These are phyloP conservation scores for Talaromyces sp. DNA, from an alignment of 2,329 filamentous ascomycete genomes.

Conservation along the genomic window DNA sequence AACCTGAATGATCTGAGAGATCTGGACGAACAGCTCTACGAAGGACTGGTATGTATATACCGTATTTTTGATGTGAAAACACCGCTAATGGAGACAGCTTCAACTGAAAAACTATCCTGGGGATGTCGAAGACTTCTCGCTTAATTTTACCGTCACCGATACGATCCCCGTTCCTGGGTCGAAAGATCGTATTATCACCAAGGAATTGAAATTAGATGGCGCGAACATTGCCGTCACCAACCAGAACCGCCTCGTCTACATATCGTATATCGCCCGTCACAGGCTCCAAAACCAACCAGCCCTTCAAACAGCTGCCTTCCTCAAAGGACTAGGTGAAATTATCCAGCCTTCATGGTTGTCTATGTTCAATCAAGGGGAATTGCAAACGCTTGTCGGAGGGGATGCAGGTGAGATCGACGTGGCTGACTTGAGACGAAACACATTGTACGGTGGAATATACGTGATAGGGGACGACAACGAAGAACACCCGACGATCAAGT, in stretches of 20 bases:
- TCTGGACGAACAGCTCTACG: slow-evolving; percentile 84
- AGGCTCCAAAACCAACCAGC: slow-evolving; percentile 74
- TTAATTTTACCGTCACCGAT: slow-evolving; percentile 88
- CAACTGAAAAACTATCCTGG: slow-evolving; percentile 79
- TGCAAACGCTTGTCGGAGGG: slow-evolving; percentile 88
- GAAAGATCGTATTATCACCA: slow-evolving; percentile 58
- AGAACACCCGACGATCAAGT: slow-evolving; percentile 76
- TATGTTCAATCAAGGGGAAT: slow-evolving; percentile 96
- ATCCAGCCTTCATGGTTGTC: slow-evolving; percentile 89
- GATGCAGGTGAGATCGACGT: slow-evolving; percentile 82
- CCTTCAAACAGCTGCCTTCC: slow-evolving; percentile 78
- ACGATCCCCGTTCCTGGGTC: slow-evolving; percentile 48
- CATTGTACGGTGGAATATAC: slow-evolving; percentile 82
- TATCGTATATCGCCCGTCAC: slow-evolving; percentile 83
- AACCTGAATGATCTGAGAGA: slow-evolving; percentile 92
- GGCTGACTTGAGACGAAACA: slow-evolving; percentile 76
- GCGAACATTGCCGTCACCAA: slow-evolving; percentile 77
- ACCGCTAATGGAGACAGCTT: slow-evolving; percentile 28
- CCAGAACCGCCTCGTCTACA: slow-evolving; percentile 88
- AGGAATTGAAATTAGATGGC: slow-evolving; percentile 70
- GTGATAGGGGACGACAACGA: slow-evolving; percentile 77
- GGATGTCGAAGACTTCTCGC: slow-evolving; percentile 70
- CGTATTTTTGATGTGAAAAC: not conserved
- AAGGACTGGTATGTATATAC: slow-evolving; percentile 58
- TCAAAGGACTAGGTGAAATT: slow-evolving; percentile 77